These are phyloP conservation scores for Fomitopsis schrenkii DNA, from an alignment of 1,284 basidiomycete genomes.

Conservation along the genomic window DNA sequence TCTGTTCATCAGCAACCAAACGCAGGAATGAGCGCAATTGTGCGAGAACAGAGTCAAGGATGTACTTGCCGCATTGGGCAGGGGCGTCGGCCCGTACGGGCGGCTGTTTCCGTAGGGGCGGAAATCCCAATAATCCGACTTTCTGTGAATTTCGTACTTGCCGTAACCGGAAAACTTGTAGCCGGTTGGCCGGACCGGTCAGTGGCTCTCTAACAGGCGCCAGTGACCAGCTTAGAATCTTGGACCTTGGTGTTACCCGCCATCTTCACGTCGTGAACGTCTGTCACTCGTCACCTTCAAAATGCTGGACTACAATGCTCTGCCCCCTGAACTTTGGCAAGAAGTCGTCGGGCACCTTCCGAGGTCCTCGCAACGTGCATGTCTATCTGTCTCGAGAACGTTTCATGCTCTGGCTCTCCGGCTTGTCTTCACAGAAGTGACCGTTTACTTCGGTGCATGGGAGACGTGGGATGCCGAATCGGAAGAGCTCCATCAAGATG, in stretches of 20 bases:
- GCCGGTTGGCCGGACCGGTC: no score
- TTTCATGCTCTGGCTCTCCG: not conserved
- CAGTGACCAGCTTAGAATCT: no score
- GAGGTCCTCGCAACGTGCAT: not conserved
- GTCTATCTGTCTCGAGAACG: not conserved
- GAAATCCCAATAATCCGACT: no score
- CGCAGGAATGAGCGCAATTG: no score
- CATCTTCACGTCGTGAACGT: not conserved
- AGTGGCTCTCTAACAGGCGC: no score
- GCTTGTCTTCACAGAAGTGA: not conserved
- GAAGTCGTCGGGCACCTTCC: not conserved
- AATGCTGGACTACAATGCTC: not conserved
- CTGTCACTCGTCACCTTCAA: not conserved
- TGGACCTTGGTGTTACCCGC: not conserved
- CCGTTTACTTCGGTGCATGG: not conserved
- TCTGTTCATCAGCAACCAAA: no score
- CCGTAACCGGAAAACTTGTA: no score
- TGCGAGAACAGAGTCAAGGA: no score
- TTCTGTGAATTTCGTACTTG: no score
- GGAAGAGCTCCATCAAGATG: not conserved
- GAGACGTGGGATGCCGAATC: not conserved
- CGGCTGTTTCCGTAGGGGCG: no score
- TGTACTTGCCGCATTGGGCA: no score
- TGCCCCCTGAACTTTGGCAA: not conserved
- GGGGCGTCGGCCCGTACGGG: no score